phyloP scores from a whole-genome alignment of 2,329 filamentous ascomycete genomes.

The Exophiala bonariae region DNA sequence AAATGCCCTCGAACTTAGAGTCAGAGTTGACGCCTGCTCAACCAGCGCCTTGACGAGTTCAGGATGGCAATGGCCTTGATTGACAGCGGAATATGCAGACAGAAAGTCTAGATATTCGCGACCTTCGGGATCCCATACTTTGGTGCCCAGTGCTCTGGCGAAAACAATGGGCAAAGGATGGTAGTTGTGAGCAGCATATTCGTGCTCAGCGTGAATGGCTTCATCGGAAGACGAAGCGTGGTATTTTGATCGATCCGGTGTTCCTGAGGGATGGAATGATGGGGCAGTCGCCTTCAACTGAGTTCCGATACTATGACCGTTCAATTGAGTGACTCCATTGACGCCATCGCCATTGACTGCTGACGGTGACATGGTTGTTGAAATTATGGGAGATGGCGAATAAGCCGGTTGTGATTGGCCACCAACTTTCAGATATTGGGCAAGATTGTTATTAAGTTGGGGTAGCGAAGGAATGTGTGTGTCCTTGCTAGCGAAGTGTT shows the following conservation, averaged over 20 bases:
- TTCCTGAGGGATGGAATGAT: conserved; percentile 38
- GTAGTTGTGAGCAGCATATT: conserved; percentile 97
- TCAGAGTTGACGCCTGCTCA: conserved; percentile 85
- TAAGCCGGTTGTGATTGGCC: conserved; percentile 18
- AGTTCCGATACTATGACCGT: conserved; percentile 17
- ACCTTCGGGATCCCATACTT: conserved; percentile 96
- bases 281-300: conserved; percentile 42
- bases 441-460: no score
- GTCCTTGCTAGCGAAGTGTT: no score
- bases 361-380: conserved; percentile 21
- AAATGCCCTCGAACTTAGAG: conserved; percentile 91
- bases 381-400: conserved; percentile 2
- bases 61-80: conserved; percentile 97
- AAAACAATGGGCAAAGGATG: conserved; percentile 96
- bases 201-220: conserved; percentile 78
- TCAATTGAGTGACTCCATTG: conserved; percentile 15
- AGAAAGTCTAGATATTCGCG: conserved; percentile 96
- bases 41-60: conserved; percentile 87
- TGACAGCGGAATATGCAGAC: conserved; percentile 95
- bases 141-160: conserved; percentile 76
- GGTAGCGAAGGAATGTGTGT: no score
- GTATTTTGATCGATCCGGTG: conserved; percentile 49
- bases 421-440: neutral
- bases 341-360: conserved; percentile 16
- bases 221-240: conserved; percentile 76